Base-by-base conservation (phyloP, 352 stramenopile genomes). In the Globisporangium canariense region DNA sequence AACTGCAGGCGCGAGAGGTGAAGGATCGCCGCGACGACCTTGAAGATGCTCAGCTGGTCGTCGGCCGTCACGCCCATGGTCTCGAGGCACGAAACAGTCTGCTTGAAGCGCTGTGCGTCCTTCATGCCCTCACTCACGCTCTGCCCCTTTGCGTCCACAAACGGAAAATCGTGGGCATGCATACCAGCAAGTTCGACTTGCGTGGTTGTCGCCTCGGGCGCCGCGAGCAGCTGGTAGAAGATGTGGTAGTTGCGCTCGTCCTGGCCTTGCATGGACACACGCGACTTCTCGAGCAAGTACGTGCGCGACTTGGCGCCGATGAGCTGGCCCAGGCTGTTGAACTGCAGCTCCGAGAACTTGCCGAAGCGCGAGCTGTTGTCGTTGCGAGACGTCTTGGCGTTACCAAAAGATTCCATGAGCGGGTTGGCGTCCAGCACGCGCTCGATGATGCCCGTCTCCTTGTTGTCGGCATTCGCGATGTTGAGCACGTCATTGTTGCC, bases 171-270 rank as follows among this genome's bases (percentile, higher is more conserved):
- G 38, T 83, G 78, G 16, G 89, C 75, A 47, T 85, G 63, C 64
- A 88, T 73, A 9, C 93, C 79, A 6, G 78, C 72, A n/a, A 97
- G 74, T 45, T 92, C 74, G 8, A 93, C 77, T 36, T 83, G 77
- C 25, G 74, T 58, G 9, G 73, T 86, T 59, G 80, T 75, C 36
- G 85, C 71, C 16, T 79, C 77, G 0, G 73, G 70, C 1, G 83
- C 77, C 16, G 84, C 82, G 10, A 94, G 73, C 38, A 99, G 69
- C 66, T 99, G 90, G 80, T 99, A 99, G 72, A 99, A 99, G 58
- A 99, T 98, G 77, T 99, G 97, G 84, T 98, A 99, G 79, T 99
- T 99, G 55, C 97, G 81, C 74, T 99, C 97, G 14, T 90, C 91
- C 51, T 90, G 59, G n/a, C 83, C 86, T 75, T 98, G 96, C 36